A percentile compares a stretch with the other conserved stretches of the same genome.
These are phyloP conservation scores for Boletellus deceptivus DNA, from an alignment of 1,284 basidiomycete genomes.

Conservation along the genomic window DNA sequence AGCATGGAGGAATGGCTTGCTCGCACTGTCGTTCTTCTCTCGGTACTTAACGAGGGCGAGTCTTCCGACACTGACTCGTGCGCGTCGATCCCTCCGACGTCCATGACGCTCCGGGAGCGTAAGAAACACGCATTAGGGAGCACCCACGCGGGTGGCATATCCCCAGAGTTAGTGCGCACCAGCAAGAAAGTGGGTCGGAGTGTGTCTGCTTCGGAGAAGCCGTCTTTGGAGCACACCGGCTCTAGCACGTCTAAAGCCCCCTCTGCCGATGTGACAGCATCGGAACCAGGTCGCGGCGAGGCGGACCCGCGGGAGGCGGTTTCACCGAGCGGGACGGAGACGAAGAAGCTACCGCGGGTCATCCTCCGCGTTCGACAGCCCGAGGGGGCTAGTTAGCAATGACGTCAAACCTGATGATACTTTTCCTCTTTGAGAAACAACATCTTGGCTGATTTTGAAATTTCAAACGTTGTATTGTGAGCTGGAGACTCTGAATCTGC, in stretches of 20 bases:
- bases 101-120: slow-evolving; percentile 58
- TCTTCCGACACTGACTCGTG: slow-evolving; percentile 1
- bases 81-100: slow-evolving; percentile 36
- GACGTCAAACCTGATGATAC: too few species aligned
- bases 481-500: too few species aligned
- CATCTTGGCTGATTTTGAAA: too few species aligned
- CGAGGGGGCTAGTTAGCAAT: slow-evolving; percentile 3
- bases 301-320: background rate
- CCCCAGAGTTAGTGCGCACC: background rate
- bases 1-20: slow-evolving; percentile 54
- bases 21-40: slow-evolving; percentile 44
- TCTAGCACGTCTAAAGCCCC: background rate
- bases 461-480: too few species aligned
- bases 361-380: slow-evolving; percentile 50
- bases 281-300: background rate
- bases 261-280: background rate
- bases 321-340: slow-evolving; percentile 4
- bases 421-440: too few species aligned
- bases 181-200: slow-evolving; percentile 5
- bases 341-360: slow-evolving; percentile 55
- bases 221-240: slow-evolving; percentile 27
- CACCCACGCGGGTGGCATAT: background rate
- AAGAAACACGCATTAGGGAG: slow-evolving; percentile 34
- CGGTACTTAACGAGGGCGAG: slow-evolving; percentile 32
- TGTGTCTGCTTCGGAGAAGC: slow-evolving; percentile 8